These are phyloP conservation scores for Didymella pomorum DNA, from an alignment of 2,329 filamentous ascomycete genomes.

Conservation along the genomic window DNA sequence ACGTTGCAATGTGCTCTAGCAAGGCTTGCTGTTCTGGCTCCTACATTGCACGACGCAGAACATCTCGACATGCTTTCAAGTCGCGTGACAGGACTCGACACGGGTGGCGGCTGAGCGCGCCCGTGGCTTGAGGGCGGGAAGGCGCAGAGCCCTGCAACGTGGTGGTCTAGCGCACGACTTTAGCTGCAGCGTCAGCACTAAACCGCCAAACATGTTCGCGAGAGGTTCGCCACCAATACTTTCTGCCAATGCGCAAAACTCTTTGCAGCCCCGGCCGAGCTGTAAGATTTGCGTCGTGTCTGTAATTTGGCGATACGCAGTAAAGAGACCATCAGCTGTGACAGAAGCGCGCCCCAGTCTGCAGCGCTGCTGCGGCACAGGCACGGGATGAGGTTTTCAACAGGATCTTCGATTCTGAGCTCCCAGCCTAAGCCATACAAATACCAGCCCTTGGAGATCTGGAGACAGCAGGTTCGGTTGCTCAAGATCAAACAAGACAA, in stretches of 20 bases:
- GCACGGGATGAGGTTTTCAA: neutral
- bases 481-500: neutral
- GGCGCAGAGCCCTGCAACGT: neutral
- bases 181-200: neutral
- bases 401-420: neutral
- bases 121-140: neutral
- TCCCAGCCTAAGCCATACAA: neutral
- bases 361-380: neutral
- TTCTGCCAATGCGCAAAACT: neutral
- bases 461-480: neutral
- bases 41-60: neutral
- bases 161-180: neutral
- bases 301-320: neutral
- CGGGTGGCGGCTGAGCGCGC: neutral
- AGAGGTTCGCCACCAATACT: neutral
- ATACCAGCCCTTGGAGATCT: neutral
- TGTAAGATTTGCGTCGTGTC: neutral
- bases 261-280: neutral
- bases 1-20: neutral
- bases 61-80: neutral
- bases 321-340: neutral
- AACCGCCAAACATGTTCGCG: neutral
- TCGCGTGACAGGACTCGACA: neutral
- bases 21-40: neutral
- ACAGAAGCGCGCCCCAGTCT: too few species aligned